Evolutionary conservation across 176 grass and related monocot genomes (phyloP).

Genomic region (maize (Zea mays)): DNA sequence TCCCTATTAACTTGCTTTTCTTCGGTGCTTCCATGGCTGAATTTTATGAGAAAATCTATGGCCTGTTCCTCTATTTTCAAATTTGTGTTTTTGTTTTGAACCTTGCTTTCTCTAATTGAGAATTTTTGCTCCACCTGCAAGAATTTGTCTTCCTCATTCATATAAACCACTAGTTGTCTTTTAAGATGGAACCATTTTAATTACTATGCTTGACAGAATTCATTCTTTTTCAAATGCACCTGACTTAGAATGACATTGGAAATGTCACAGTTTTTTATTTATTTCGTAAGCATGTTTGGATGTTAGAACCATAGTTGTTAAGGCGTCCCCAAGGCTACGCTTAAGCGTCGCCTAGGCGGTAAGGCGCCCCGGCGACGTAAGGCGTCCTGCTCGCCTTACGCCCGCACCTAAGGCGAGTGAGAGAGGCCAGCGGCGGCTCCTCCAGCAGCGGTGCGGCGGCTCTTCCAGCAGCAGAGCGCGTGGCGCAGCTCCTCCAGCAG

Average conservation of each 20-base stretch:
- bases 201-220: not conserved
- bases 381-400: too few relatives aligned
- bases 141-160: not conserved
- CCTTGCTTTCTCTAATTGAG: slow-evolving; percentile 7
- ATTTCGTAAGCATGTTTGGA: not conserved
- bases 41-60: not conserved
- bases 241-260: not conserved
- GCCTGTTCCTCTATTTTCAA: not conserved
- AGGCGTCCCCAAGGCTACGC: too few relatives aligned
- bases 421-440: too few relatives aligned
- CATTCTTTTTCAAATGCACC: not conserved
- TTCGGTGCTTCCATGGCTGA: not conserved
- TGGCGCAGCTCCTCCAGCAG: too few relatives aligned
- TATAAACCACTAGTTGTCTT: not conserved
- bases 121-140: not conserved
- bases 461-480: too few relatives aligned
- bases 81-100: slow-evolving; percentile 14
- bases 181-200: not conserved
- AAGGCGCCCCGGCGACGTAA: too few relatives aligned
- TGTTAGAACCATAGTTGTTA: not conserved
- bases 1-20: slow-evolving; percentile 9
- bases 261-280: not conserved
- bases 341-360: too few relatives aligned
- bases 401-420: too few relatives aligned
- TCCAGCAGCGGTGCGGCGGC: too few relatives aligned